Evolutionary conservation across 2,329 filamentous ascomycete genomes (phyloP).

Genomic region (Beauveria varroae): DNA sequence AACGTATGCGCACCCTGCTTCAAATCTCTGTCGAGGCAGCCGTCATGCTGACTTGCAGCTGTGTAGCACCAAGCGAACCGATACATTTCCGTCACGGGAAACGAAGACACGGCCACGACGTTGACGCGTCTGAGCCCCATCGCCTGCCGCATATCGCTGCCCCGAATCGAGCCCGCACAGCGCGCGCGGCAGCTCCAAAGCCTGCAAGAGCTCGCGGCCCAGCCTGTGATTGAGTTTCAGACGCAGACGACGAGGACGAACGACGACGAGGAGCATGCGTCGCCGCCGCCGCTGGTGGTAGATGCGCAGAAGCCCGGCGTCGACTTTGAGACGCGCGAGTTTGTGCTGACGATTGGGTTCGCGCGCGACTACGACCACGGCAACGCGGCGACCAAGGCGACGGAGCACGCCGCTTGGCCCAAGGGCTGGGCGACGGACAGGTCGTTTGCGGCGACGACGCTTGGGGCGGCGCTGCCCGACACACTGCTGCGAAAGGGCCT

Average conservation of each 20-base stretch:
- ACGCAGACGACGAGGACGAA: neutral
- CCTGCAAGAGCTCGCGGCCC: neutral
- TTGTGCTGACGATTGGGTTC: constrained; percentile 35
- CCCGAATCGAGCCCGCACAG: constrained; percentile 20
- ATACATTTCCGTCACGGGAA: constrained; percentile 37
- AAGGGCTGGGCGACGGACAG: constrained; percentile 20
- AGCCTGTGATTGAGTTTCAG: neutral
- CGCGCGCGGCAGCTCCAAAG: constrained; percentile 20
- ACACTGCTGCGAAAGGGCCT: constrained; percentile 31
- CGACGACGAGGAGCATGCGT: neutral
- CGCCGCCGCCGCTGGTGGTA: neutral
- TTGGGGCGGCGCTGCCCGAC: constrained; percentile 32
- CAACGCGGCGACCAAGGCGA: constrained; percentile 22
- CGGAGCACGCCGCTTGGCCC: constrained; percentile 37
- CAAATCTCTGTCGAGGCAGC: neutral
- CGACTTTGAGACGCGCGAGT: constrained; percentile 23
- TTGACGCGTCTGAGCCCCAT: constrained; percentile 41
- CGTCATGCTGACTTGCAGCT: neutral
- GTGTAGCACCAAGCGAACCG: neutral
- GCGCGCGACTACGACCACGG: constrained; percentile 33
- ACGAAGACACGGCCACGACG: constrained; percentile 27
- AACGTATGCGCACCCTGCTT: neutral
- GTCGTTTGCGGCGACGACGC: constrained; percentile 29
- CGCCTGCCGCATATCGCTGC: constrained; percentile 33
- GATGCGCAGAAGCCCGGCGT: neutral